Conservation (phyloP, 1,284 basidiomycete genomes). For the Fomitopsis schrenkii region DNA sequence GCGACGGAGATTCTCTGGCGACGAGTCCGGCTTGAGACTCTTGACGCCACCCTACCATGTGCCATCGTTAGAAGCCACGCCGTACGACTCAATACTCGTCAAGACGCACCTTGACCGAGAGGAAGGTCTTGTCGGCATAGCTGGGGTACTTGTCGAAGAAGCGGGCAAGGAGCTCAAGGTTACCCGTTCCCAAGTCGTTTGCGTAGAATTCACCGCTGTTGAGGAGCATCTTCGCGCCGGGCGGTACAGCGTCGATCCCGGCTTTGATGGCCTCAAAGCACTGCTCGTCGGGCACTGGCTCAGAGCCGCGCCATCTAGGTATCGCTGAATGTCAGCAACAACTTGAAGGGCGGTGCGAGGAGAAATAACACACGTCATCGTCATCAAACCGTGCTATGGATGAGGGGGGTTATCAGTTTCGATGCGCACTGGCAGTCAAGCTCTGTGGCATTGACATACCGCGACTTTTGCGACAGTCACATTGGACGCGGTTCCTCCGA, state of each 20-base stretch:
- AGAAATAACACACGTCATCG: constrained; percentile 35
- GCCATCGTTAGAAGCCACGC: too few species aligned
- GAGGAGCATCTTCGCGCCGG: constrained; percentile 39
- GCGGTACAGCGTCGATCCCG: constrained; percentile 45
- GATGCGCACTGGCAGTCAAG: not conserved
- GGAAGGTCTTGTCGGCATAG: constrained; percentile 45
- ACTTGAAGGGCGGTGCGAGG: not conserved
- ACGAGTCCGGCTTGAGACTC: constrained; percentile 8
- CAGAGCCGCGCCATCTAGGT: constrained; percentile 28
- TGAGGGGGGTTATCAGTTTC: not conserved
- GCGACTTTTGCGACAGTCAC: constrained; percentile 32
- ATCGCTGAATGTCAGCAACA: constrained; percentile 2
- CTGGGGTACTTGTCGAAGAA: constrained; percentile 50
- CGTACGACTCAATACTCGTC: not conserved
- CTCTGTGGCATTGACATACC: constrained; percentile 20
- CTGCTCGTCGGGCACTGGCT: constrained; percentile 44
- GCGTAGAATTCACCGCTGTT: constrained; percentile 46
- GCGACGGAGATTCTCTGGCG: constrained; percentile 37
- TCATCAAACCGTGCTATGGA: constrained; percentile 44
- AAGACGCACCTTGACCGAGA: constrained; percentile 36
- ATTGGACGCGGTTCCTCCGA: constrained; percentile 30
- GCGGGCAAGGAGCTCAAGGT: constrained; percentile 38
- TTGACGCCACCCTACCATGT: too few species aligned
- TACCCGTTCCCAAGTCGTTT: constrained; percentile 28
- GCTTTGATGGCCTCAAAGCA: constrained; percentile 60